Evolutionary conservation across 805 yeast species (phyloP).

Genomic region (Metschnikowia santaceciliae): DNA sequence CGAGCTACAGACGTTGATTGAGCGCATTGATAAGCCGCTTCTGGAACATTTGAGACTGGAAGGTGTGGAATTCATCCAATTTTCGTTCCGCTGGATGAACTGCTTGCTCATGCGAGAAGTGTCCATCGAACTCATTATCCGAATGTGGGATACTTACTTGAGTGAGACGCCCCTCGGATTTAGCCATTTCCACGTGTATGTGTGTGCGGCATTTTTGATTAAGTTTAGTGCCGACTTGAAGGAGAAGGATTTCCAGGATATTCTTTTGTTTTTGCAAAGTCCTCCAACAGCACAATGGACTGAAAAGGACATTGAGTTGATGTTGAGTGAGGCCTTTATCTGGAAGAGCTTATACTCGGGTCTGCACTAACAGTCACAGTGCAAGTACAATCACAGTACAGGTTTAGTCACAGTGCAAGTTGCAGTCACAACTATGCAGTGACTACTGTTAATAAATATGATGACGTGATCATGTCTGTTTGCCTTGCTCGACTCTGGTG

Average conservation of each 20-base stretch:
- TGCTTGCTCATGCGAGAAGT: slow-evolving; percentile 94
- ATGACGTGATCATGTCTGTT: too few species aligned
- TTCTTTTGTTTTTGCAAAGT: slow-evolving; percentile 84
- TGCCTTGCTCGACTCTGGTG: too few species aligned
- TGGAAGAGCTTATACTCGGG: slow-evolving; percentile 84
- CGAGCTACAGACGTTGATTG: slow-evolving; percentile 71
- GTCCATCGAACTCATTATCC: slow-evolving; percentile 66
- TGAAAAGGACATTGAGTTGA: slow-evolving; percentile 84
- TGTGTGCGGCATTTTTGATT: slow-evolving; percentile 93
- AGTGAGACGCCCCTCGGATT: slow-evolving; percentile 75
- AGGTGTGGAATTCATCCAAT: slow-evolving; percentile 91
- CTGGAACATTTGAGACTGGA: slow-evolving; percentile 73
- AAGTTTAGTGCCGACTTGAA: slow-evolving; percentile 78
- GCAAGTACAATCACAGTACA: too few species aligned
- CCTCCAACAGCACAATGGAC: slow-evolving; percentile 85
- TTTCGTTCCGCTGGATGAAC: slow-evolving; percentile 98
- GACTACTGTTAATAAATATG: too few species aligned
- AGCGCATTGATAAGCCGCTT: slow-evolving; percentile 72
- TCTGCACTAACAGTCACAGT: background rate
- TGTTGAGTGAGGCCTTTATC: slow-evolving; percentile 91
- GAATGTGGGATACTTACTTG: slow-evolving; percentile 98
- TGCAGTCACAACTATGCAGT: too few species aligned
- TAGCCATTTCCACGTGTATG: slow-evolving; percentile 91
- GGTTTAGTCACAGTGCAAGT: too few species aligned
- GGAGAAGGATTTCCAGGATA: slow-evolving; percentile 90